Evolutionary conservation across 192 early-diverging fungal genomes (phyloP).

Genomic region (Coemansia sp.): DNA sequence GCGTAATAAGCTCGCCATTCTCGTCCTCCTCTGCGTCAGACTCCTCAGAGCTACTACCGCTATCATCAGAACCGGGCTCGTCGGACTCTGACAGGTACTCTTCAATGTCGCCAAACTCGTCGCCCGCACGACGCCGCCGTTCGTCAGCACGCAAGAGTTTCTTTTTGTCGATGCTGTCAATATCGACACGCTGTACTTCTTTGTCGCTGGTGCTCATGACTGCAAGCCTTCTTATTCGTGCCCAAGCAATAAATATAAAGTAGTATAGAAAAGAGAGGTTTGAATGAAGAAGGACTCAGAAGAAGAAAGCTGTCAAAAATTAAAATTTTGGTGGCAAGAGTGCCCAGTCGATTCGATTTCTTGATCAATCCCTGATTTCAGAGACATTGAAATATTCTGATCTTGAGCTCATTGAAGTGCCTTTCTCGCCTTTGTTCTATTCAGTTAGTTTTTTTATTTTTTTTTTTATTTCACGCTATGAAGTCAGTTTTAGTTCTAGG

Average conservation of each 20-base stretch:
- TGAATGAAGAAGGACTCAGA: neutral
- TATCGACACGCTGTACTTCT: constrained; percentile 7
- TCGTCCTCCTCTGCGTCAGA: constrained; percentile 82
- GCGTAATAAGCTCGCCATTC: constrained; percentile 79
- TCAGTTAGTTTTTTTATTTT: neutral
- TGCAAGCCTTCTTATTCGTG: neutral
- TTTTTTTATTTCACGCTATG: neutral
- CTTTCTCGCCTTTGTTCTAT: neutral
- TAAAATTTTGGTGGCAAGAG: neutral
- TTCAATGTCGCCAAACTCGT: constrained; percentile 44
- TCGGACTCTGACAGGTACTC: constrained; percentile 36
- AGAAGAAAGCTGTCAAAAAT: neutral
- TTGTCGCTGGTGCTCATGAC: constrained; percentile 6
- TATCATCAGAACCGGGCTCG: constrained; percentile 20
- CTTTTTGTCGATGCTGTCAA: constrained; percentile 39
- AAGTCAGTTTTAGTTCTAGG: constrained; percentile 42
- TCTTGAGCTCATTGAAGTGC: neutral
- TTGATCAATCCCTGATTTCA: neutral
- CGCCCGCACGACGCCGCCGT: constrained; percentile 41
- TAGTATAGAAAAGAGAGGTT: neutral
- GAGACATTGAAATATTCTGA: neutral
- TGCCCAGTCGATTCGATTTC: neutral
- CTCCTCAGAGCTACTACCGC: constrained; percentile 45
- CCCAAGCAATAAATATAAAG: neutral
- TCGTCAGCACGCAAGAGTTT: constrained; percentile 50